Evolutionary conservation across 2,329 filamentous ascomycete genomes (phyloP), one percentile per base, ranked within the genome.

Genomic region (Phialocephala sp.): DNA sequence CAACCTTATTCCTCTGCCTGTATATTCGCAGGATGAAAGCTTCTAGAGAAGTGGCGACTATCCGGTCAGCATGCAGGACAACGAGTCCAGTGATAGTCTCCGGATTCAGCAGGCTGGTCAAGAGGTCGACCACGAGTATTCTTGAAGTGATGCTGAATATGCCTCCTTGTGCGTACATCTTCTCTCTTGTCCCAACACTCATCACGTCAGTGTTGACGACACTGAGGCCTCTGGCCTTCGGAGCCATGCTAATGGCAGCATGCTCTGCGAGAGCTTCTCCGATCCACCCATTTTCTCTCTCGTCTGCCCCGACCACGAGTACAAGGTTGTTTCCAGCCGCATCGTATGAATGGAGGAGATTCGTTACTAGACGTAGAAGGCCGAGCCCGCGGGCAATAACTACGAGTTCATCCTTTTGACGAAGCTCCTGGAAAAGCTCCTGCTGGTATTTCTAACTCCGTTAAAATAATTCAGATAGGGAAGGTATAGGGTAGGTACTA

Each of bases 101-200:
- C 0, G 94, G 89, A 71, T 93, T 87, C 62, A 99, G 82, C 56
- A 98, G 80, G 35, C 84, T 85, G n/a, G 93, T 96, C 69, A 99
- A 80, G 59, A 99, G 84, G 77, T 99, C 95, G 32, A 98, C 94
- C 36, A 98, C 92, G 67, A 99, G 81, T 69, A 99, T 99, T 62
- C 94, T 90, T 65, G 94, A 97, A 18, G 95, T 99, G 76, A 99
- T 91, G 79, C 93, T 97, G 80, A 97, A 94, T 71, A 98, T 91
- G 58, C 95, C 95, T 14, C 95, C 95, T 66, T 88, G 85, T 2
- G 87, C 83, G 79, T 99, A 99, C 85, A 97, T 91, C 81, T 94
- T 97, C 82, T 97, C 93, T 73, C 95, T 87, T 59, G 90, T 89
- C 2, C 88, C 88, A 20, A 98, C 94, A 72, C 88, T 97, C 77